Base-by-base conservation (phyloP, 768 basidiomycete genomes). In the Lactifluus hygrophoroides region DNA sequence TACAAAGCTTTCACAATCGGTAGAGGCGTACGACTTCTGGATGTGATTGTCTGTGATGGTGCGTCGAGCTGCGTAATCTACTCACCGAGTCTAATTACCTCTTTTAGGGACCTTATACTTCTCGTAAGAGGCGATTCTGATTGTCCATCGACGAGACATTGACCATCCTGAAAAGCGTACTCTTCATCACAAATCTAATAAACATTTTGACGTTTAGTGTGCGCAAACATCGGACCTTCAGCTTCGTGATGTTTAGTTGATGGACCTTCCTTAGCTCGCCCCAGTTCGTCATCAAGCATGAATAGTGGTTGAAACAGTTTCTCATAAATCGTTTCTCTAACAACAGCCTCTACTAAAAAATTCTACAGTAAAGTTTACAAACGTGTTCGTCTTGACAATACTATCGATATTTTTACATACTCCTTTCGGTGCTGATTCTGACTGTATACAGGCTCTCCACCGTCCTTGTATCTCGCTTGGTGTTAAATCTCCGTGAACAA, bases 141-240 rank as follows among this genome's bases (percentile, higher is more conserved):
- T 32, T 32, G 32, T 10, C 10, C 32, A 10, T 32, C 32, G 32
- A 32, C 32, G 32, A 32, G 32, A 32, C 10, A 32, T 10, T 32
- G 32, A 3, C 7, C 11, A 17, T 37, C 32, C n/a, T 23, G 1
- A 35, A n/a, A 25, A 54, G 58, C n/a, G 58, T 40, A 13, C 45
- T 59, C 37, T 59, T 42, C 30, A 11, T 54, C 25, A 23, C 54
- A 17, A 59, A 59, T 16, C 11, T 59, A 13, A 14, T 25, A 4
- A 59, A 59, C 25, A 59, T 59, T 16, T 23, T 59, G 16, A 54
- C 23, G 3, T 47, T 59, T 44, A 40, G 52, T 32, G 58, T 59
- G 25, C 52, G 52, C 42, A 10, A 7, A 21, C 21, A 48, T 34
- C 28, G n/a, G 6, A 19, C n/a, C 16, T 25, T 14, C 3, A 25